Evolutionary conservation across 768 basidiomycete species (phyloP).

Genomic region (Auriculariales sp.): DNA sequence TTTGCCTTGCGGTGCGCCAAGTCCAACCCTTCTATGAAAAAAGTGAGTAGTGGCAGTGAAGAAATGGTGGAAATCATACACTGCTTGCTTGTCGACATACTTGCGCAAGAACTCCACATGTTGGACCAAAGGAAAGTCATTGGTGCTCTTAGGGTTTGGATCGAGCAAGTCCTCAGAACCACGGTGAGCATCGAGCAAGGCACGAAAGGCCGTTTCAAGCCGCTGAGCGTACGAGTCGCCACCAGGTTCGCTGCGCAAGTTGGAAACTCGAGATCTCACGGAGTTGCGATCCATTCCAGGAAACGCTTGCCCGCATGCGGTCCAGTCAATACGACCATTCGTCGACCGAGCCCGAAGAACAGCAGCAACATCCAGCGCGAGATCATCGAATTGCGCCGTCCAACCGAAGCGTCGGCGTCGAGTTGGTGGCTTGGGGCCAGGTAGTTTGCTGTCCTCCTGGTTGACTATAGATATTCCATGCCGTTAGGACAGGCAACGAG

Average conservation of each 20-base stretch:
- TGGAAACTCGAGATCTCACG: slow-evolving; percentile 51
- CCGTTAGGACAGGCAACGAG: no score
- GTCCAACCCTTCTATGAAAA: slow-evolving; percentile 56
- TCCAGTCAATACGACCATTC: slow-evolving; percentile 48
- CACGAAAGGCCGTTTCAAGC: slow-evolving; percentile 70
- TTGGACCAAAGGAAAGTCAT: slow-evolving; percentile 65
- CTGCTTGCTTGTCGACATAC: slow-evolving; percentile 70
- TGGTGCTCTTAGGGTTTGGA: slow-evolving; percentile 45
- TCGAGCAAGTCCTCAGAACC: slow-evolving; percentile 59
- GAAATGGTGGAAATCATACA: slow-evolving; percentile 39
- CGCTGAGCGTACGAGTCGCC: slow-evolving; percentile 64
- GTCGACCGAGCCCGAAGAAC: slow-evolving; percentile 68
- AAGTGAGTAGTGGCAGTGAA: not conserved
- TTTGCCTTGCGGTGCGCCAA: no score
- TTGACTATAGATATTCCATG: not conserved
- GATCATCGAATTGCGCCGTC: slow-evolving; percentile 79
- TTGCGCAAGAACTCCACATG: slow-evolving; percentile 71
- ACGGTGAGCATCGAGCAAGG: slow-evolving; percentile 57
- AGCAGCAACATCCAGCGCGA: slow-evolving; percentile 69
- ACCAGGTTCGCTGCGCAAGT: slow-evolving; percentile 45
- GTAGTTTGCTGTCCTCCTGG: not conserved
- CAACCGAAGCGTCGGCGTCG: slow-evolving; percentile 61
- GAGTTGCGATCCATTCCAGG: slow-evolving; percentile 59
- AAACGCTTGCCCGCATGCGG: slow-evolving; percentile 65
- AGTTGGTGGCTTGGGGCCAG: slow-evolving; percentile 15